Conservation (phyloP, 768 basidiomycete genomes). For the Suillus sp. region DNA sequence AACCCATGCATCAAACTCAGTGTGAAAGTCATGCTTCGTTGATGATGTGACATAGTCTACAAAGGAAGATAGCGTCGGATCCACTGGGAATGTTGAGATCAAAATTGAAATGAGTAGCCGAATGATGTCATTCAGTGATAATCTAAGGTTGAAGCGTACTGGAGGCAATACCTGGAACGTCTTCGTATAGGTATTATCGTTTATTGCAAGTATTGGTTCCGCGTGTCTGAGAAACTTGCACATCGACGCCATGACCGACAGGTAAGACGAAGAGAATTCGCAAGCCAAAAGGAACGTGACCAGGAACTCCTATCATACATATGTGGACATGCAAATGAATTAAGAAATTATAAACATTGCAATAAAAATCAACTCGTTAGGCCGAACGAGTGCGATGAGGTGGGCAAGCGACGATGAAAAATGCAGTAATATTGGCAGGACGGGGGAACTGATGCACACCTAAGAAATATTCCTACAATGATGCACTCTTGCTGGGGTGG, state of each 20-base stretch:
- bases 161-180: not conserved
- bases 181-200: not conserved
- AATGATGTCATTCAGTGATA: not conserved
- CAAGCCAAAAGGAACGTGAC: not conserved
- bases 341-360: constrained; percentile 1
- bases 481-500: not conserved
- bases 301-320: not conserved
- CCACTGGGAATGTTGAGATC: not conserved
- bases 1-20: not conserved
- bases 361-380: not conserved
- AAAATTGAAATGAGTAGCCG: not conserved
- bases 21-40: not conserved
- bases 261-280: not conserved
- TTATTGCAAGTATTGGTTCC: not conserved
- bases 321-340: not conserved
- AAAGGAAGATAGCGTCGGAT: not conserved
- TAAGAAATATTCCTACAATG: not conserved
- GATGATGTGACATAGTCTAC: not conserved
- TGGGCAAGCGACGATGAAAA: not conserved
- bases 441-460: not conserved
- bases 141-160: not conserved
- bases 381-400: not conserved
- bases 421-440: not conserved
- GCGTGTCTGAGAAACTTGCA: not conserved
- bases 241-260: not conserved